A percentile compares a stretch with the other conserved stretches of the same genome.
Conservation (phyloP, 2,329 filamentous ascomycete genomes). For the Botrytis hyacinthi region DNA sequence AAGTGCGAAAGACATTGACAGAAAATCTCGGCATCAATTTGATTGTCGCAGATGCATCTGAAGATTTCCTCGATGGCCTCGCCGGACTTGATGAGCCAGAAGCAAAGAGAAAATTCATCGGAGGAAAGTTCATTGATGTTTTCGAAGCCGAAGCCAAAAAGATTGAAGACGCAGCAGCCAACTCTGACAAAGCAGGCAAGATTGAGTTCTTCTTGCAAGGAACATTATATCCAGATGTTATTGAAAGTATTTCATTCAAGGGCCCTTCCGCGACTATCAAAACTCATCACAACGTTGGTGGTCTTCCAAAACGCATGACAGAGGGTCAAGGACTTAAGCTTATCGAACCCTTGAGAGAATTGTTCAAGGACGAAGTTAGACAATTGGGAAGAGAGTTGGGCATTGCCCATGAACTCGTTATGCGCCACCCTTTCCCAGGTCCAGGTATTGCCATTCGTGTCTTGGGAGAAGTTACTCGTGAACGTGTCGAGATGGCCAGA, state of each 20-base stretch:
- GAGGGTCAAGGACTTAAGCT: slow-evolving; percentile 57
- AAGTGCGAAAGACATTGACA: slow-evolving; percentile 76
- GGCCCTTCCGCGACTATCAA: slow-evolving; percentile 71
- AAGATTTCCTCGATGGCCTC: slow-evolving; percentile 74
- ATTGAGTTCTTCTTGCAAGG: slow-evolving; percentile 88
- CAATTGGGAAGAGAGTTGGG: slow-evolving; percentile 66
- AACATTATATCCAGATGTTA: slow-evolving; percentile 62
- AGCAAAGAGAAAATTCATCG: slow-evolving; percentile 88
- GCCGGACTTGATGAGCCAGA: slow-evolving; percentile 78
- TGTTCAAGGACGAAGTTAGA: slow-evolving; percentile 84
- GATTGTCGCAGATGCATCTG: slow-evolving; percentile 76
- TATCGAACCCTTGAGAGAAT: slow-evolving; percentile 74
- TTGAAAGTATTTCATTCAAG: slow-evolving; percentile 67
- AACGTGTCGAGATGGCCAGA: slow-evolving; percentile 76
- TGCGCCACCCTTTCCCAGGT: slow-evolving; percentile 75
- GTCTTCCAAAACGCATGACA: slow-evolving; percentile 58
- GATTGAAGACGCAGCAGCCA: slow-evolving; percentile 69
- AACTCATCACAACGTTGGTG: slow-evolving; percentile 69
- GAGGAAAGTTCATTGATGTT: slow-evolving; percentile 72
- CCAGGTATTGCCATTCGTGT: slow-evolving; percentile 68
- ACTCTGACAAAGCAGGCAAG: slow-evolving; percentile 66
- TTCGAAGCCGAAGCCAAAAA: slow-evolving; percentile 77
- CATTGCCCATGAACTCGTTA: slow-evolving; percentile 72
- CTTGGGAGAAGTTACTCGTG: slow-evolving; percentile 77
- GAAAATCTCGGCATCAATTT: slow-evolving; percentile 86